Percentiles rank a stretch among this genome's conserved stretches.
Evolutionary conservation across 108 stramenopile genomes (phyloP).

Genomic region (Discostella stelligeroides): DNA sequence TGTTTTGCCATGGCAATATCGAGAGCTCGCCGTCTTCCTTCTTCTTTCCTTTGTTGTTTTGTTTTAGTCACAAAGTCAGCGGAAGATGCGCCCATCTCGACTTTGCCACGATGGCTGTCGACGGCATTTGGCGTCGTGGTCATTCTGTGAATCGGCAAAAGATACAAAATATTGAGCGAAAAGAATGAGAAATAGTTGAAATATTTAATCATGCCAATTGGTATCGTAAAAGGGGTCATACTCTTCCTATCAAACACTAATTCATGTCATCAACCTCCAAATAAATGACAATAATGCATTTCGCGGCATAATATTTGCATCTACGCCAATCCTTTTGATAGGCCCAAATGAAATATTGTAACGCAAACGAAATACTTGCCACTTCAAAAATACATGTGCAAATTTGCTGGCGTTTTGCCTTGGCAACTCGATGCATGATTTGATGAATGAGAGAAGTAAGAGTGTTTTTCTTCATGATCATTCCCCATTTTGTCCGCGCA

Average conservation of each 20-base stretch:
- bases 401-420: slow-evolving; percentile 20
- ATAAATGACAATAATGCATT: slow-evolving; percentile 32
- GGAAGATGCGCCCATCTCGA: background rate
- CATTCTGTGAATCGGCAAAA: background rate
- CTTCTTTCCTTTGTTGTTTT: slow-evolving; percentile 39
- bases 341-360: background rate
- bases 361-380: slow-evolving; percentile 8
- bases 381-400: slow-evolving; percentile 4
- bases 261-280: slow-evolving; percentile 43
- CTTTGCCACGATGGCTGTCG: background rate
- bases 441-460: slow-evolving; percentile 11
- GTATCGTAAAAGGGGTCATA: slow-evolving; percentile 36
- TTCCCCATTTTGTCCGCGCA: slow-evolving; percentile 18
- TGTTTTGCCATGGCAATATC: slow-evolving; percentile 37
- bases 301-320: slow-evolving; percentile 3
- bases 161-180: background rate
- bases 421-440: slow-evolving; percentile 4
- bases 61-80: background rate
- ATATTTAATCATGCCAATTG: background rate
- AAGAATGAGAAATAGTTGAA: background rate
- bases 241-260: slow-evolving; percentile 61
- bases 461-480: slow-evolving; percentile 20
- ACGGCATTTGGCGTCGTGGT: background rate
- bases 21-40: slow-evolving; percentile 27
- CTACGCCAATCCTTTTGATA: slow-evolving; percentile 10